phyloP scores from a whole-genome alignment of 352 stramenopile genomes.

The Phytophthora chlamydospora region DNA sequence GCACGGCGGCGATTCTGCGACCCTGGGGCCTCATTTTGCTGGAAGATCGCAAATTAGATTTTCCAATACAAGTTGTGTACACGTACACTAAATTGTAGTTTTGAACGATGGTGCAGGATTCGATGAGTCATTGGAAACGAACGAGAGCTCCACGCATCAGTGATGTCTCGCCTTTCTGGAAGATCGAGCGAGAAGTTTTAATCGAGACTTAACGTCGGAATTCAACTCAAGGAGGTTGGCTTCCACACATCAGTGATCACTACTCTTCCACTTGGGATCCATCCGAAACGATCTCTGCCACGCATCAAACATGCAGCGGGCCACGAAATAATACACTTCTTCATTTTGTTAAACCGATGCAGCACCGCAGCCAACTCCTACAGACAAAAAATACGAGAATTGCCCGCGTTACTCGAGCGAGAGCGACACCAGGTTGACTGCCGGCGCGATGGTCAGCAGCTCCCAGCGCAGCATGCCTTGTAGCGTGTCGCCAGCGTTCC shows the following conservation, averaged over 20 bases:
- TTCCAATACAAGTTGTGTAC: conserved; percentile 12
- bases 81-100: conserved; percentile 5
- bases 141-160: conserved; percentile 1
- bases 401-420: conserved; percentile 19
- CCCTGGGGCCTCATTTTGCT: background rate
- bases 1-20: conserved; percentile 8
- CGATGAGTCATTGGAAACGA: too few species aligned
- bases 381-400: conserved; percentile 10
- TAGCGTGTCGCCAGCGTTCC: conserved; percentile 50
- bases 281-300: conserved; percentile 18
- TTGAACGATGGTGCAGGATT: background rate
- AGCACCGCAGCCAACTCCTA: background rate
- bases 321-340: conserved; percentile 29
- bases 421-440: conserved; percentile 41
- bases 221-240: conserved; percentile 15
- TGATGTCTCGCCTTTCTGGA: conserved; percentile 7
- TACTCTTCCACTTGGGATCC: conserved; percentile 17
- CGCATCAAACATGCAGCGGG: conserved; percentile 24
- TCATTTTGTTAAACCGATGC: conserved; percentile 23
- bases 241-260: conserved; percentile 20
- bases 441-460: conserved; percentile 44
- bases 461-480: conserved; percentile 53
- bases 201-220: conserved; percentile 19
- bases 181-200: conserved; percentile 14
- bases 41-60: conserved; percentile 21